Evolutionary conservation across 1,139 yeast genomes (phyloP), one percentile per base, ranked within the genome.

Genomic region (Yamadazyma pseudoaaseri): DNA sequence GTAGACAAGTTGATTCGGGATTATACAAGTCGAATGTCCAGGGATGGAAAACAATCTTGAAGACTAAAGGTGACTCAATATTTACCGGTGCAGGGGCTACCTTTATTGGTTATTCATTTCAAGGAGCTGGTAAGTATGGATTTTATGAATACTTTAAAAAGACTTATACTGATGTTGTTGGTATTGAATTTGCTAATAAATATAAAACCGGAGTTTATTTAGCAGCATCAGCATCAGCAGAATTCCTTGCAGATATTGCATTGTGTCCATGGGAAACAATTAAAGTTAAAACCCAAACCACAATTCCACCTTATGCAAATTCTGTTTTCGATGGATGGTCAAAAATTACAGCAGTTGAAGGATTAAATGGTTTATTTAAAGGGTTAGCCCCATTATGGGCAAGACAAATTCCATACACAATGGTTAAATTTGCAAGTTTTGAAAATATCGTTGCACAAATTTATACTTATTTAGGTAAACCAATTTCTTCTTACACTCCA

Each of bases 121-220:
- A 90, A 65, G 97, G 97, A 52, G 95, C 96, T 39, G 96, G 96
- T 52, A 90, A 90, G 65, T 90, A 89, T 63, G 97, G 97, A 29
- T 82, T 87, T 62, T 90, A 90, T 63, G 97, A 90, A 64, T 74
- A 69, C 51, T 90, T 89, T 73, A 90, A 90, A 65, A 79, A 84
- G 62, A 69, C 75, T 37, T 90, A 87, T 60, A 62, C 81, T 36
- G 81, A 78, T 49, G 46, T 78, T 18, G 77, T 82, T 31, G 95
- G 96, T 22, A 77, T 74, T 27, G 79, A 81, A 42, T 43, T 48
- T 40, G 83, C 89, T 31, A 60, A 65, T 36, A 75, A 77, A 43
- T 81, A 81, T 66, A 81, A 79, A 58, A 85, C 95, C 11, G 74
- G 79, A 5, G 74, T 90, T 23, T 89, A 71, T 62, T 68, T 89